Base-by-base conservation (phyloP, 2,329 filamentous ascomycete species). In the Colletotrichum cordylinicola region DNA sequence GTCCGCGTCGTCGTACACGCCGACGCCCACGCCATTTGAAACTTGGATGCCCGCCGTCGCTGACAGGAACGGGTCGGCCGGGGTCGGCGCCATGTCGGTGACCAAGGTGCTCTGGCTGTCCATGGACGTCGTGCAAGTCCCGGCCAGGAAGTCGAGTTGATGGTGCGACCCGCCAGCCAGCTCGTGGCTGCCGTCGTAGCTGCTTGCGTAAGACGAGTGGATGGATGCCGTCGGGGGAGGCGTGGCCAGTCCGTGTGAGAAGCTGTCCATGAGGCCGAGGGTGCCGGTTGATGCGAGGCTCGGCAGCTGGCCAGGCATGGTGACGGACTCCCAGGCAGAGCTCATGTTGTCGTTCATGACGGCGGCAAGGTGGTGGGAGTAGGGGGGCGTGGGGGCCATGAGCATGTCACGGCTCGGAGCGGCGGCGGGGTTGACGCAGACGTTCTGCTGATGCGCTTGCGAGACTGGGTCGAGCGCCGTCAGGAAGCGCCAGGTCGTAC, bases 401-500 rank as follows among this genome's bases (percentile, higher is more conserved):
- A 91, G 82, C 52, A 84, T 82, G 70, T 90, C 87, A 13, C 86
- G 81, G 24, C 70, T 77, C 31, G 77, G 79, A 73, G 72, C 70
- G n/a, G 64, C 60, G 4, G 72, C 61, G 8, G 77, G 74, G 68
- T 76, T 78, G 61, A 78, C 64, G 70, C 82, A 81, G 12, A 86
- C 85, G 78, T 85, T 84, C 80, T 89, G 87, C 83, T 91, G 89
- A 79, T 92, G 90, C 74, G 90, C 88, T 61, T 89, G 86, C n/a
- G 90, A 91, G 76, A 89, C 88, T 35, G 91, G 90, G 79, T 92
- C 90, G 73, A 92, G 87, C 71, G 91, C 88, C 13, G 90, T 91
- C 72, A 93, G 83, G 85, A 92, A 93, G 29, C 90, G 87, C 92
- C 91, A 93, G 48, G 87, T 89, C 2, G 91, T 91, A 18, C 89